Evolutionary conservation across 768 basidiomycete species (phyloP), one percentile per base, ranked within the genome.

Genomic region (Panellus pusillus): DNA sequence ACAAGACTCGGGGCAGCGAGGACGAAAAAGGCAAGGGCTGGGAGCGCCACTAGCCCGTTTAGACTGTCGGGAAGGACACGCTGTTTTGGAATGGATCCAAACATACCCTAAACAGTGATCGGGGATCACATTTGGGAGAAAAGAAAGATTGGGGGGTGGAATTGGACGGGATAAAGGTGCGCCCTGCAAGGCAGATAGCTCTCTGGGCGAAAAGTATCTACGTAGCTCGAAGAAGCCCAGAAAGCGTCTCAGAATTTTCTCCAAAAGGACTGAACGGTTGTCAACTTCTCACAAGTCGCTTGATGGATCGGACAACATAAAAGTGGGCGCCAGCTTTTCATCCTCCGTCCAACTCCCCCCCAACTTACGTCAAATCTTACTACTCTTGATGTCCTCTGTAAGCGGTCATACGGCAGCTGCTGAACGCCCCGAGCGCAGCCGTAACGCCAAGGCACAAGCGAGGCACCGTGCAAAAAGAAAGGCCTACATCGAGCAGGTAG

Each of bases 401-500:
- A 76, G 77, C 60, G 72, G 75, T 66, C 76, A 81, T 75, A 72
- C 81, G 73, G 75, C 71, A 70, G 73, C 74, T 66, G 47, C 76
- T 65, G 84, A 87, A 72, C 82, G 82, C 68, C 87, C 87, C 76
- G 87, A 89, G 72, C 84, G 87, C 62, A 88, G 86, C 79, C 86
- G 89, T 76, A 91, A 91, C 74, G 88, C 87, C 49, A 87, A 86
- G 71, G 91, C 91, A 9, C 91, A 93, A 74, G 91, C 91, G 32
- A 77, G 91, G 63, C 91, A 93, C 77, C 84, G 91, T 56, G 91
- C 91, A 68, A 93, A 93, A 71, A 81, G 91, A 72, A 93, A 93
- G 75, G 91, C 91, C 11, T 93, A 93, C 76, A 92, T 93, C 66
- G 90, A 93, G 62, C 89, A 91, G 80, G 91, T 90, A 48, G 19